A percentile compares a stretch with the other conserved stretches of the same genome.
These are phyloP conservation scores for Laetiporus sulphureus DNA, from an alignment of 1,284 basidiomycete genomes.

Conservation along the genomic window DNA sequence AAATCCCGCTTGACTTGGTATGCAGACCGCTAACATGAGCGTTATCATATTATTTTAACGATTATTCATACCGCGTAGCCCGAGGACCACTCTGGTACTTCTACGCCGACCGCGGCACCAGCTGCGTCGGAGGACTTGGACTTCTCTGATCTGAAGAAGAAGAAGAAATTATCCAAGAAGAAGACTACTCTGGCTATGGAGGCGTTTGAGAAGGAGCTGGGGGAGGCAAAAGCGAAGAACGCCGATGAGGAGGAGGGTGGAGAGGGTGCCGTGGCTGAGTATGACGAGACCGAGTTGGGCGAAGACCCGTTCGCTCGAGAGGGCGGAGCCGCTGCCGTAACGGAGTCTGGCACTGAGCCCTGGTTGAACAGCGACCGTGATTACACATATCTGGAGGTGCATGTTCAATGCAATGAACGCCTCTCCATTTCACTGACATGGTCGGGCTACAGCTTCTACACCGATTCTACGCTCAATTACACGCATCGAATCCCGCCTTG, in stretches of 20 bases:
- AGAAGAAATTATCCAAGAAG: slow-evolving; percentile 77
- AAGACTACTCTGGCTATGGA: slow-evolving; percentile 70
- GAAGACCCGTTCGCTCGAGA: slow-evolving; percentile 80
- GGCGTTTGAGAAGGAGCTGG: slow-evolving; percentile 87
- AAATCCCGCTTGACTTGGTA: slow-evolving; percentile 79
- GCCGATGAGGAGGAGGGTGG: slow-evolving; percentile 48
- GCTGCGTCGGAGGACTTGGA: slow-evolving; percentile 62
- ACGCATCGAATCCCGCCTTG: slow-evolving; percentile 92
- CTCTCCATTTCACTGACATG: slow-evolving; percentile 1
- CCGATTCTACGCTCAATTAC: slow-evolving; percentile 89
- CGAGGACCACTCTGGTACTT: slow-evolving; percentile 55
- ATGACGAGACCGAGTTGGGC: slow-evolving; percentile 77
- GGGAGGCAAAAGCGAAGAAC: slow-evolving; percentile 58
- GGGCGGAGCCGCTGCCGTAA: slow-evolving; percentile 47
- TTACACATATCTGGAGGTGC: slow-evolving; percentile 89
- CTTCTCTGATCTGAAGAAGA: slow-evolving; percentile 83
- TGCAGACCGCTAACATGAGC: slow-evolving; percentile 21
- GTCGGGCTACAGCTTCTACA: slow-evolving; percentile 95
- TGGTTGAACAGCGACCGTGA: slow-evolving; percentile 94
- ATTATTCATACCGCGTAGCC: slow-evolving; percentile 36
- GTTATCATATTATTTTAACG: slow-evolving; percentile 1
- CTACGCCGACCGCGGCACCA: slow-evolving; percentile 43
- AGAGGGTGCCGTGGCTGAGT: slow-evolving; percentile 56
- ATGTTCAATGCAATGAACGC: slow-evolving; percentile 9
- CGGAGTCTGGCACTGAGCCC: slow-evolving; percentile 69